Evolutionary conservation across 352 stramenopile species (phyloP).

Genomic region (Pythium graminicola): DNA sequence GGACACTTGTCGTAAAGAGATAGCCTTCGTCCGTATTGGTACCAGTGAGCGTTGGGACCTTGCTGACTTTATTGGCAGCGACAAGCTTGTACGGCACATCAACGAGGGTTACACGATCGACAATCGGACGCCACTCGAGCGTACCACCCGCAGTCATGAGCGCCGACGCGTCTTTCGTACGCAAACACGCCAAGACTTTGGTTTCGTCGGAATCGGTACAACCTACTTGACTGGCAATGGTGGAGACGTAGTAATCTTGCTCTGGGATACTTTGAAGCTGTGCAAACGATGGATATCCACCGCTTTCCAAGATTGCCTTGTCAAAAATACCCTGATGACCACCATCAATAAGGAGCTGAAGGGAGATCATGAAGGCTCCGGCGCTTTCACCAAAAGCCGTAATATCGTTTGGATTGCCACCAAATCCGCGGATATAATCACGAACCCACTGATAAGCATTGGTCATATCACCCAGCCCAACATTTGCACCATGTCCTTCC

Average conservation of each 20-base stretch:
- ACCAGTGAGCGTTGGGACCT: constrained; percentile 14
- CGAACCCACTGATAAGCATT: constrained; percentile 31
- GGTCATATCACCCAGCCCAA: constrained; percentile 22
- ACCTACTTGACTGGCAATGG: neutral
- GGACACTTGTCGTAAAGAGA: constrained; percentile 1
- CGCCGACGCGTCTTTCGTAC: neutral
- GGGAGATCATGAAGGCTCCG: constrained; percentile 8
- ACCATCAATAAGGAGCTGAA: constrained; percentile 7
- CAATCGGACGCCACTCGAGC: constrained; percentile 7
- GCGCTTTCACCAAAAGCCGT: constrained; percentile 25
- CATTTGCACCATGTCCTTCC: constrained; percentile 27
- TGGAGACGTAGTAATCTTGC: constrained; percentile 1
- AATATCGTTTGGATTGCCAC: constrained; percentile 32
- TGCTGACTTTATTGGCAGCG: constrained; percentile 6
- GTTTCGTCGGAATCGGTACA: neutral
- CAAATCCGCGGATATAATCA: constrained; percentile 33
- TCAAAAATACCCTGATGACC: constrained; percentile 13
- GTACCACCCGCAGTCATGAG: constrained; percentile 1
- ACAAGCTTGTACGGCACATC: constrained; percentile 10
- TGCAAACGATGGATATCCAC: constrained; percentile 1
- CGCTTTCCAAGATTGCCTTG: constrained; percentile 17
- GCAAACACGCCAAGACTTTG: constrained; percentile 7
- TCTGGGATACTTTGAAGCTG: constrained; percentile 5
- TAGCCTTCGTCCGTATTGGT: constrained; percentile 20
- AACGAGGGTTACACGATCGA: constrained; percentile 4